phyloP scores from a whole-genome alignment of 768 basidiomycete genomes.

The Coprinopsis strossmayeri region DNA sequence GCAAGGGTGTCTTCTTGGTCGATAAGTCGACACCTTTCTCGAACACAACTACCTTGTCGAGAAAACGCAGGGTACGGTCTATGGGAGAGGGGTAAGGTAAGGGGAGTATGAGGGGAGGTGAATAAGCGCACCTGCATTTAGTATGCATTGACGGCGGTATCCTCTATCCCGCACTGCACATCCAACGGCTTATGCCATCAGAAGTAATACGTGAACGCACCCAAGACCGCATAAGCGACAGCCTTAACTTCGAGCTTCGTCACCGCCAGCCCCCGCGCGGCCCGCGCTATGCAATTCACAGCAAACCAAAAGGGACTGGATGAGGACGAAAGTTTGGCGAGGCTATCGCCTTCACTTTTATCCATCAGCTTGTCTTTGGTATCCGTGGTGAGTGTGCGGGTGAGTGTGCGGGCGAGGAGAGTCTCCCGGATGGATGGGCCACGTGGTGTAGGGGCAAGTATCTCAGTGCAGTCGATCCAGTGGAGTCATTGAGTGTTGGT shows the following conservation, averaged over 20 bases:
- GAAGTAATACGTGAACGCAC: slow-evolving; percentile 4
- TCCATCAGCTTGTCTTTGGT: slow-evolving; percentile 16
- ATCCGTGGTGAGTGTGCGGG: no score
- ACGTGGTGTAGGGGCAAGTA: slow-evolving; percentile 1
- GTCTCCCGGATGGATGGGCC: slow-evolving; percentile 10
- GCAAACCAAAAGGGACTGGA: slow-evolving; percentile 20
- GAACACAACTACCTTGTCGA: no score
- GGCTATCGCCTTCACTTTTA: slow-evolving; percentile 20
- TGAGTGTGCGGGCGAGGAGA: no score
- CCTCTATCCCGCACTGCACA: slow-evolving; percentile 1
- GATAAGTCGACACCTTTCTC: no score
- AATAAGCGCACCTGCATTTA: no score
- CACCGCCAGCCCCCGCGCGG: no score
- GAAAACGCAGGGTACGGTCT: no score
- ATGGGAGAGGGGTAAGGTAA: no score
- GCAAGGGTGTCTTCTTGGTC: no score
- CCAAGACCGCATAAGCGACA: slow-evolving; percentile 1
- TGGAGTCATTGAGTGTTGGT: background rate
- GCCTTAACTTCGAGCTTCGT: slow-evolving; percentile 10
- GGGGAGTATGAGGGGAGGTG: no score
- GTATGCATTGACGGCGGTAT: no score
- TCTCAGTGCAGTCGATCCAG: background rate
- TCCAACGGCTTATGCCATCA: slow-evolving; percentile 10
- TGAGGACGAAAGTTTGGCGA: slow-evolving; percentile 18
- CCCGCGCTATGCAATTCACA: background rate